Evolutionary conservation across 2,329 filamentous ascomycete species (phyloP), one percentile per base, ranked within the genome.

Genomic region (Chalaropsis ovoidea): DNA sequence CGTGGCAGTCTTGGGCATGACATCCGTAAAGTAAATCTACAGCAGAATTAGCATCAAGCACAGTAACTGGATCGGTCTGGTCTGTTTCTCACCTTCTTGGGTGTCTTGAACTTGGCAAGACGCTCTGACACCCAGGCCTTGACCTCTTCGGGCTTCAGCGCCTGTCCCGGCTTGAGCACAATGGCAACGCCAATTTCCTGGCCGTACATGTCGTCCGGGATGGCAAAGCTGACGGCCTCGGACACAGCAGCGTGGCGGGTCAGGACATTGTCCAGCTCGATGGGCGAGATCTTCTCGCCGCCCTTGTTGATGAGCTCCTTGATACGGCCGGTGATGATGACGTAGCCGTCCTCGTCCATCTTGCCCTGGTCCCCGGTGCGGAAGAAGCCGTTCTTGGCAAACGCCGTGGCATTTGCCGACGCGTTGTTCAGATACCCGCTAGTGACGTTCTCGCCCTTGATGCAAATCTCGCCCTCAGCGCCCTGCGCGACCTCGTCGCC

Each of bases 271-370:
- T 95, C 90, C 42, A 95, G 80, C 76, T 95, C 90, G 65, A 94
- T 92, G 0, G 90, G 90, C 70, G 85, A 89, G 73, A 95, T 94
- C 78, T 94, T 94, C 78, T 95, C 90, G 67, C 90, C 90, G 65
- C 88, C 89, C 76, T 93, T 92, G 77, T 91, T 91, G 79, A 95
- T 95, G 63, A 95, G 80, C 76, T 95, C 90, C 80, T 95, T 95
- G 77, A 95, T 95, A 64, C 90, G 82, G n/a, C 90, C 90, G 0
- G 90, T 95, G 75, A 95, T 93, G 72, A 89, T 81, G 11, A 95
- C 78, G 73, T 94, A 95, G 67, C 89, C 89, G 70, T 94, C 88
- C 67, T 83, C 77, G 71, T 95, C 90, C 73, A 84, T 81, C 76
- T 87, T 88, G 62, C 90, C 90, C 75, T 95, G 89, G 72, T 95